A percentile compares a stretch with the other conserved stretches of the same genome.
Evolutionary conservation across 1,139 yeast species (phyloP).

Genomic region (Nadsonia starkeyi-henricii): DNA sequence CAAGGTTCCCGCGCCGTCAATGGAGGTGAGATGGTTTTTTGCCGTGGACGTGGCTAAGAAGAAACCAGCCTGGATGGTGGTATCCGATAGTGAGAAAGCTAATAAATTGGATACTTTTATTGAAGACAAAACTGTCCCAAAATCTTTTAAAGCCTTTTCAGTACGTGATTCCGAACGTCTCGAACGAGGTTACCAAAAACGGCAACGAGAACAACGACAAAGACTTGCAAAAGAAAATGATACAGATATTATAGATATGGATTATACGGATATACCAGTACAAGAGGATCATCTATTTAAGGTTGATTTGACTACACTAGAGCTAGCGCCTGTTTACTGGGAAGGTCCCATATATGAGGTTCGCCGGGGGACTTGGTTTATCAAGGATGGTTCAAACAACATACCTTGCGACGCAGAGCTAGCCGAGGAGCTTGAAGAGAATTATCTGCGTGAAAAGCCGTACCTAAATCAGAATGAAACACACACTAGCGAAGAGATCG

Average conservation of each 20-base stretch:
- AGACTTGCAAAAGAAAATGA: neutral
- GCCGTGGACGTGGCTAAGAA: slow-evolving; percentile 64
- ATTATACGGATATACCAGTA: slow-evolving; percentile 30
- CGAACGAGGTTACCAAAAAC: slow-evolving; percentile 34
- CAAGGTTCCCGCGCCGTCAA: slow-evolving; percentile 1
- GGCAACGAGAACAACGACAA: slow-evolving; percentile 1
- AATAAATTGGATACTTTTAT: slow-evolving; percentile 14
- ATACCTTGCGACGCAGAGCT: slow-evolving; percentile 41
- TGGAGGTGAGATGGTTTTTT: slow-evolving; percentile 46
- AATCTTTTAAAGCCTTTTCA: slow-evolving; percentile 56
- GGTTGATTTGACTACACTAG: slow-evolving; percentile 45
- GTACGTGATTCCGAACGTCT: slow-evolving; percentile 45
- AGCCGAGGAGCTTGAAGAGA: slow-evolving; percentile 46
- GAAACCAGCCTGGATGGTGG: slow-evolving; percentile 36
- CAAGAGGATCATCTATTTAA: slow-evolving; percentile 71
- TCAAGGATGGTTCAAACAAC: slow-evolving; percentile 31
- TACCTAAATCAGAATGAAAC: neutral
- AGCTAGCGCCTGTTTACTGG: slow-evolving; percentile 69
- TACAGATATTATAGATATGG: neutral
- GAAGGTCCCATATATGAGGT: slow-evolving; percentile 77
- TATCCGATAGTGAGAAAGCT: neutral
- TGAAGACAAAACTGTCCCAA: slow-evolving; percentile 26
- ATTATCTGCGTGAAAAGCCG: slow-evolving; percentile 29
- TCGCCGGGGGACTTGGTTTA: slow-evolving; percentile 78
- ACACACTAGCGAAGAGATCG: neutral